These are phyloP conservation scores for Penicillium goetzii DNA, from an alignment of 495 filamentous ascomycete genomes.

Conservation along the genomic window DNA sequence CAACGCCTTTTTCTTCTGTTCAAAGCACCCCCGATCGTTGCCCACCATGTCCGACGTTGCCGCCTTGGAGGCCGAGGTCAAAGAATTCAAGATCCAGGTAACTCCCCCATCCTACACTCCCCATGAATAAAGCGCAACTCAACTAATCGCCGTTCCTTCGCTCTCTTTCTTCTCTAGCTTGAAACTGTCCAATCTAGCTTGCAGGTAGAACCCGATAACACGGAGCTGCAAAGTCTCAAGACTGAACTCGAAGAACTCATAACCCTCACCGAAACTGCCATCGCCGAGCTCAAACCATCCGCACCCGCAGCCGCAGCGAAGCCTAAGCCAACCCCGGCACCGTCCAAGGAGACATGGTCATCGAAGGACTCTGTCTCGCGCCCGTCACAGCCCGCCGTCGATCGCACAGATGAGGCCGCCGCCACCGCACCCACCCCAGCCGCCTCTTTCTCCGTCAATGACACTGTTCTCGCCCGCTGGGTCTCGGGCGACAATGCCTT, in stretches of 20 bases:
- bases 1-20: not conserved
- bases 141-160: not conserved
- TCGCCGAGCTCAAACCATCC: slow-evolving; percentile 76
- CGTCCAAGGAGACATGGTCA: slow-evolving; percentile 65
- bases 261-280: slow-evolving; percentile 72
- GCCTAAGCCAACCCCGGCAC: slow-evolving; percentile 45
- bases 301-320: slow-evolving; percentile 51
- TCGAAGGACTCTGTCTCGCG: slow-evolving; percentile 60
- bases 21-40: not conserved
- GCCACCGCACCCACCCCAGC: slow-evolving; percentile 37
- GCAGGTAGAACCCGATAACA: slow-evolving; percentile 81
- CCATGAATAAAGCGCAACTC: not conserved
- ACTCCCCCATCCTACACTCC: slow-evolving; percentile 10
- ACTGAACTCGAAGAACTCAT: slow-evolving; percentile 85
- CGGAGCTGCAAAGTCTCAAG: slow-evolving; percentile 77
- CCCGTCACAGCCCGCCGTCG: slow-evolving; percentile 45
- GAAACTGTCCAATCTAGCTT: slow-evolving; percentile 77
- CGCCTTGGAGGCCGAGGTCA: slow-evolving; percentile 72
- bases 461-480: slow-evolving; percentile 89
- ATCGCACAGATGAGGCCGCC: slow-evolving; percentile 42
- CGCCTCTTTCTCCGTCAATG: slow-evolving; percentile 79
- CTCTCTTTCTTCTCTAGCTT: slow-evolving; percentile 56
- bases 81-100: slow-evolving; percentile 84
- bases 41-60: slow-evolving; percentile 62
- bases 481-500: slow-evolving; percentile 84